Percentiles rank a stretch among this genome's conserved stretches.
phyloP scores from a whole-genome alignment of 345 rosid species.

The Adansonia digitata region DNA sequence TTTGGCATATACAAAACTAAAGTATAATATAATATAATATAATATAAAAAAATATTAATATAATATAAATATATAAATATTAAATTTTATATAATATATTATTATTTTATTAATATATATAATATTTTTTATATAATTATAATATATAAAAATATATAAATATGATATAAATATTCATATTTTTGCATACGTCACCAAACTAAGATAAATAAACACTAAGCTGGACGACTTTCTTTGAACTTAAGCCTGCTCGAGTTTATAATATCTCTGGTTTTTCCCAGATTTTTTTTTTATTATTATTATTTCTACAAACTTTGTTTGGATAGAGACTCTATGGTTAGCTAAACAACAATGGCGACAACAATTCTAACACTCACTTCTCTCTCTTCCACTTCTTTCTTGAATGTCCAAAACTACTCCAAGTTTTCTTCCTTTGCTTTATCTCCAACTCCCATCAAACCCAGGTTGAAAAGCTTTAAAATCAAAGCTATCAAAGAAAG shows the following conservation, averaged over 20 bases:
- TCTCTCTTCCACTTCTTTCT: slow-evolving; percentile 22
- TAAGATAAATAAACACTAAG: not conserved
- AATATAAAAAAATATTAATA: no score
- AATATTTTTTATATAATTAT: no score
- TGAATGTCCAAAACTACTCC: slow-evolving; percentile 17
- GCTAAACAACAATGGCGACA: slow-evolving; percentile 40
- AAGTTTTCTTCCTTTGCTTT: slow-evolving; percentile 20
- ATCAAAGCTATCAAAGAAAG: slow-evolving; percentile 59
- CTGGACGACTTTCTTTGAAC: no score
- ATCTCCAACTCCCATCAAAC: slow-evolving; percentile 20
- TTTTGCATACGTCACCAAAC: not conserved
- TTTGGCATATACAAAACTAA: no score
- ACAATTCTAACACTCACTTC: slow-evolving; percentile 30
- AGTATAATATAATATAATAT: no score
- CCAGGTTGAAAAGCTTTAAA: slow-evolving; percentile 28
- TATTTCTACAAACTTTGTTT: not conserved
- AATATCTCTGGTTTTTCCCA: not conserved
- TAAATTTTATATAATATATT: no score
- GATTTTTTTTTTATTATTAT: no score
- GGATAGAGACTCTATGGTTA: not conserved
- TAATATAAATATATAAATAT: no score
- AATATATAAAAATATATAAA: no score
- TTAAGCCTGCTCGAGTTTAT: not conserved
- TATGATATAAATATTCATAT: no score
- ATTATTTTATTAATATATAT: no score